Evolutionary conservation across 768 basidiomycete genomes (phyloP).

Genomic region (Punctularia strigosozonata): DNA sequence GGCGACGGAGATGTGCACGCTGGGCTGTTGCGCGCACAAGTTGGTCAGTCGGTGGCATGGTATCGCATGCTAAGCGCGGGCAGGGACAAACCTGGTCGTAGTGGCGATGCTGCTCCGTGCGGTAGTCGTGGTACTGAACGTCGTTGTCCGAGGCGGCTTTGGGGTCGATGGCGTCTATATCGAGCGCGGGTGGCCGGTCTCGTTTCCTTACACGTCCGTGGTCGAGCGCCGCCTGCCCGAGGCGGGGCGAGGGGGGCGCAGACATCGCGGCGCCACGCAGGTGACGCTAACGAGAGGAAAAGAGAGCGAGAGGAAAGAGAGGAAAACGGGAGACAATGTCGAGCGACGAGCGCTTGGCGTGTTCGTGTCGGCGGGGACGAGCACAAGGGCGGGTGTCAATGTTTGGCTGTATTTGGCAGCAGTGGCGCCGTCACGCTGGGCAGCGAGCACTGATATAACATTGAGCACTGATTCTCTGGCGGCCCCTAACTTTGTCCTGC

Average conservation of each 20-base stretch:
- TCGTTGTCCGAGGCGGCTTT: slow-evolving; percentile 28
- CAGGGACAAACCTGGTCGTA: too few relatives aligned
- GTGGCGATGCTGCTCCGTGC: too few relatives aligned
- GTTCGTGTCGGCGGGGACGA: too few relatives aligned
- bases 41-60: slow-evolving; percentile 35
- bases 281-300: slow-evolving; percentile 12
- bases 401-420: not conserved
- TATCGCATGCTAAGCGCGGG: slow-evolving; percentile 5
- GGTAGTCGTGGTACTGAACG: slow-evolving; percentile 22
- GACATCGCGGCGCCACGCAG: slow-evolving; percentile 29
- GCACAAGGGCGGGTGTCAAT: slow-evolving; percentile 7
- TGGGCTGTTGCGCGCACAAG: slow-evolving; percentile 27
- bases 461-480: too few relatives aligned
- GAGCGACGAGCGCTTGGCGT: slow-evolving; percentile 1
- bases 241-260: slow-evolving; percentile 22
- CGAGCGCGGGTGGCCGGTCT: slow-evolving; percentile 42
- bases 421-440: not conserved
- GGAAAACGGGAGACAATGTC: slow-evolving; percentile 11
- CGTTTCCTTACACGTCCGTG: slow-evolving; percentile 29
- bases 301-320: slow-evolving; percentile 28
- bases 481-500: too few relatives aligned
- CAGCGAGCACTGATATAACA: too few relatives aligned
- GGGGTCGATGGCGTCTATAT: slow-evolving; percentile 28
- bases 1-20: too few relatives aligned
- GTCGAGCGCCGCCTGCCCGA: slow-evolving; percentile 28